These are phyloP conservation scores for Trichoderma breve DNA, from an alignment of 2,329 filamentous ascomycete species.

Conservation along the genomic window DNA sequence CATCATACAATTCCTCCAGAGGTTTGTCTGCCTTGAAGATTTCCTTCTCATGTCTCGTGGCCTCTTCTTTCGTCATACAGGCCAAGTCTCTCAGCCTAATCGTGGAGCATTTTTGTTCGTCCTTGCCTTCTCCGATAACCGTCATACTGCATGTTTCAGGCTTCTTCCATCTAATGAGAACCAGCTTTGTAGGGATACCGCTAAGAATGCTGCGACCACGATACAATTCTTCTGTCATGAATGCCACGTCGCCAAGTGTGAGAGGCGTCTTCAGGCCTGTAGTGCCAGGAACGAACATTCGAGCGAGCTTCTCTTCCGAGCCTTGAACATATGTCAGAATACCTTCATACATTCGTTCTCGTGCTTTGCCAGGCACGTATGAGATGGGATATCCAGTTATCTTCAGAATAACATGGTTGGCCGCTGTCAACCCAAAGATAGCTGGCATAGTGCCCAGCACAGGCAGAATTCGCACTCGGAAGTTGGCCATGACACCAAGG, in stretches of 20 bases:
- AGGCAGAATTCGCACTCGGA: slow-evolving; percentile 89
- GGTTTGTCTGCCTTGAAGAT: slow-evolving; percentile 68
- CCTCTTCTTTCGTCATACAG: slow-evolving; percentile 92
- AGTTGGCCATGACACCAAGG: slow-evolving; percentile 84
- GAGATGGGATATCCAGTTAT: slow-evolving; percentile 82
- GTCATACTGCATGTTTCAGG: slow-evolving; percentile 59
- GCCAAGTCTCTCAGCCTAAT: slow-evolving; percentile 71
- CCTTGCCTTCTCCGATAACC: slow-evolving; percentile 60
- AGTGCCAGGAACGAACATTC: slow-evolving; percentile 34
- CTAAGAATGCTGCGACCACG: slow-evolving; percentile 79
- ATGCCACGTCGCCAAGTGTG: slow-evolving; percentile 77
- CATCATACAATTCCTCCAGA: slow-evolving; percentile 72
- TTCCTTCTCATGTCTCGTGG: slow-evolving; percentile 72
- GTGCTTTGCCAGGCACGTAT: slow-evolving; percentile 74
- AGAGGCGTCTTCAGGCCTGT: slow-evolving; percentile 78
- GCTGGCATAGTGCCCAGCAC: slow-evolving; percentile 97
- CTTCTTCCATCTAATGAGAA: slow-evolving; percentile 76
- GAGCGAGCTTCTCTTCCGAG: slow-evolving; percentile 72
- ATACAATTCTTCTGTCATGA: slow-evolving; percentile 86
- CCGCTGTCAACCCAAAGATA: slow-evolving; percentile 86
- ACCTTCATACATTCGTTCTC: slow-evolving; percentile 90
- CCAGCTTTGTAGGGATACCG: slow-evolving; percentile 74
- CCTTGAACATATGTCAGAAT: slow-evolving; percentile 74
- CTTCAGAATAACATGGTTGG: slow-evolving; percentile 87
- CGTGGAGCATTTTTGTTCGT: slow-evolving; percentile 75